Evolutionary conservation across 306 rosid genomes (phyloP).

Genomic region (Argentina anserina): DNA sequence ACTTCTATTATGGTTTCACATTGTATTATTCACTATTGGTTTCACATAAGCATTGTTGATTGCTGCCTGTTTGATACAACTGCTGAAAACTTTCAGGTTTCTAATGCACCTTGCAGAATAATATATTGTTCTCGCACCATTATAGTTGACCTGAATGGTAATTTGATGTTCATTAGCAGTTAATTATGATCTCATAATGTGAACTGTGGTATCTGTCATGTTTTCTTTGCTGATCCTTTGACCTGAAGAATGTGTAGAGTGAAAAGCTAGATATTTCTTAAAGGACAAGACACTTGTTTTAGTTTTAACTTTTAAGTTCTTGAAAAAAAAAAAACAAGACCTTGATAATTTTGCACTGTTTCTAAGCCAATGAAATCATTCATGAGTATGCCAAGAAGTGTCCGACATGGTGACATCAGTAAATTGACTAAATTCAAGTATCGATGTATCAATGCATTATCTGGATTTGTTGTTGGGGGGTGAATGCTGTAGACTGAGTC

Average conservation of each 20-base stretch:
- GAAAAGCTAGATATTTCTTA: neutral
- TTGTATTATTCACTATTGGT: constrained; percentile 1
- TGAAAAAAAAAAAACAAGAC: neutral
- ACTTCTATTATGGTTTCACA: neutral
- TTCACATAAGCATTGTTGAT: neutral
- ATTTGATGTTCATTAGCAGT: neutral
- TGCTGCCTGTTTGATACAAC: neutral
- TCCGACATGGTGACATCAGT: too few relatives aligned
- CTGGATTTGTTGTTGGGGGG: too few relatives aligned
- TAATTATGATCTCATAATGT: neutral
- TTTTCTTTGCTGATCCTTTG: neutral
- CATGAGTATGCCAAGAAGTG: neutral
- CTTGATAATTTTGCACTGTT: neutral
- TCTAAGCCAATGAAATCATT: neutral
- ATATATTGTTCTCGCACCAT: too few relatives aligned
- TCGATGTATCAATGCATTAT: too few relatives aligned
- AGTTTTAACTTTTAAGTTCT: too few relatives aligned
- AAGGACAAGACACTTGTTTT: too few relatives aligned
- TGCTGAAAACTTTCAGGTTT: neutral
- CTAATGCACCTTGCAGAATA: neutral
- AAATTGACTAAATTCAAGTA: too few relatives aligned
- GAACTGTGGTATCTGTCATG: neutral
- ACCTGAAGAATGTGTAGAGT: neutral
- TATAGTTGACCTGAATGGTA: neutral
- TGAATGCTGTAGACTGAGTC: too few relatives aligned